Evolutionary conservation across 2,329 filamentous ascomycete species (phyloP).

Genomic region (Alternaria arbusti): DNA sequence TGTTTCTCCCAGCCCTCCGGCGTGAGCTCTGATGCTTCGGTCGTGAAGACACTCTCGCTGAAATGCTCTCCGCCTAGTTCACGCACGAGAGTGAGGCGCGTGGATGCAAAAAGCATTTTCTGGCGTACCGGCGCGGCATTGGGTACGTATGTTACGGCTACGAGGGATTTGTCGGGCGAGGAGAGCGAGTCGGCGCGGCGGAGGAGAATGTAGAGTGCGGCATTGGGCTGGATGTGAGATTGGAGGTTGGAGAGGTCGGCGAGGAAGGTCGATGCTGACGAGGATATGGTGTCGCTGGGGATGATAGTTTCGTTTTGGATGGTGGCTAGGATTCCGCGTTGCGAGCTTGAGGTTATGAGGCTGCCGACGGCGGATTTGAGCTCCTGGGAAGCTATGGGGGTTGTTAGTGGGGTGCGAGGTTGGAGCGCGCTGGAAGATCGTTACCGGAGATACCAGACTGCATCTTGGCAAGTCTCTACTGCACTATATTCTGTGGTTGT

Average conservation of each 20-base stretch:
- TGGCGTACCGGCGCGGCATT: constrained; percentile 79
- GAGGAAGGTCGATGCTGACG: constrained; percentile 62
- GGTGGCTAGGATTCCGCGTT: constrained; percentile 74
- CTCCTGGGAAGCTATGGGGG: constrained; percentile 69
- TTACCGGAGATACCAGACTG: constrained; percentile 80
- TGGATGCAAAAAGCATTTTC: constrained; percentile 86
- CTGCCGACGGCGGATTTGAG: constrained; percentile 75
- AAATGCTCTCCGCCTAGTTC: constrained; percentile 82
- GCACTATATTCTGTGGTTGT: neutral
- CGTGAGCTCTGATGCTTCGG: constrained; percentile 71
- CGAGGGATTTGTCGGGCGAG: constrained; percentile 54
- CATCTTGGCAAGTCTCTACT: constrained; percentile 57
- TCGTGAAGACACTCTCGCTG: constrained; percentile 76
- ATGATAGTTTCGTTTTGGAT: constrained; percentile 72
- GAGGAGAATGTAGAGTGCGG: constrained; percentile 76
- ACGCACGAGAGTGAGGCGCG: constrained; percentile 74
- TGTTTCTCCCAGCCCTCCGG: constrained; percentile 73
- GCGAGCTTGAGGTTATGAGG: constrained; percentile 66
- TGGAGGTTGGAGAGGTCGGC: constrained; percentile 69
- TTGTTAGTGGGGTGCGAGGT: constrained; percentile 19
- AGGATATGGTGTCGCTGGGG: constrained; percentile 63
- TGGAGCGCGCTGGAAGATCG: constrained; percentile 1
- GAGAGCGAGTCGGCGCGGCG: constrained; percentile 64
- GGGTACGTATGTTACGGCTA: constrained; percentile 79
- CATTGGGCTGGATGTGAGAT: constrained; percentile 68